Conservation (phyloP, 495 filamentous ascomycete genomes). For the Rhizodiscina lignyota region DNA sequence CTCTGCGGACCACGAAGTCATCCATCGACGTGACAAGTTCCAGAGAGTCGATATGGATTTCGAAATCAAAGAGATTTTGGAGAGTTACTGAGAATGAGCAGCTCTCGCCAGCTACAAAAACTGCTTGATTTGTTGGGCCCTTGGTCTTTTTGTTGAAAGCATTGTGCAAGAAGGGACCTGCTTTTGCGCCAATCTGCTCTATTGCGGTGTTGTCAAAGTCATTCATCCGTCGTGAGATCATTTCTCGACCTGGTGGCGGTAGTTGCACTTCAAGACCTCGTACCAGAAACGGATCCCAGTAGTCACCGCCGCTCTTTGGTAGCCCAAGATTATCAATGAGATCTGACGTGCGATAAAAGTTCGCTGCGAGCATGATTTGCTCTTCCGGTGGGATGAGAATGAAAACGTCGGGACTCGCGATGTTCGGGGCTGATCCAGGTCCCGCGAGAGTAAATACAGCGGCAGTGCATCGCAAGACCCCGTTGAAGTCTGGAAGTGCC, state of each 20-base stretch:
- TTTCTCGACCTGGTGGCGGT: no score
- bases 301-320: slow-evolving; percentile 53
- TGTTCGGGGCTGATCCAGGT: slow-evolving; percentile 54
- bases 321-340: slow-evolving; percentile 60
- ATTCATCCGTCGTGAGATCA: no score
- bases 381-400: slow-evolving; percentile 64
- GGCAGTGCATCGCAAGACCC: slow-evolving; percentile 70
- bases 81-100: slow-evolving; percentile 64
- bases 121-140: slow-evolving; percentile 36
- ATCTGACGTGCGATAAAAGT: slow-evolving; percentile 66
- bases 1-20: slow-evolving; percentile 45
- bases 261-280: slow-evolving; percentile 67
- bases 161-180: slow-evolving; percentile 85
- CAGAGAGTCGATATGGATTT: slow-evolving; percentile 72
- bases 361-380: slow-evolving; percentile 62
- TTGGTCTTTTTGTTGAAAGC: slow-evolving; percentile 60
- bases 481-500: slow-evolving; percentile 80
- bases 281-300: slow-evolving; percentile 93
- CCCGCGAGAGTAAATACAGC: slow-evolving; percentile 69
- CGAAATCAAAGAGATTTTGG: slow-evolving; percentile 89
- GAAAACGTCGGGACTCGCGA: slow-evolving; percentile 40
- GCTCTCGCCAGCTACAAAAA: slow-evolving; percentile 61
- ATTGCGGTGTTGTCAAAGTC: no score
- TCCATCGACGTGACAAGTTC: slow-evolving; percentile 55
- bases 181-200: no score